Evolutionary conservation across 768 basidiomycete species (phyloP), one percentile per base, ranked within the genome.

Genomic region (Gloeostereum incarnatum): DNA sequence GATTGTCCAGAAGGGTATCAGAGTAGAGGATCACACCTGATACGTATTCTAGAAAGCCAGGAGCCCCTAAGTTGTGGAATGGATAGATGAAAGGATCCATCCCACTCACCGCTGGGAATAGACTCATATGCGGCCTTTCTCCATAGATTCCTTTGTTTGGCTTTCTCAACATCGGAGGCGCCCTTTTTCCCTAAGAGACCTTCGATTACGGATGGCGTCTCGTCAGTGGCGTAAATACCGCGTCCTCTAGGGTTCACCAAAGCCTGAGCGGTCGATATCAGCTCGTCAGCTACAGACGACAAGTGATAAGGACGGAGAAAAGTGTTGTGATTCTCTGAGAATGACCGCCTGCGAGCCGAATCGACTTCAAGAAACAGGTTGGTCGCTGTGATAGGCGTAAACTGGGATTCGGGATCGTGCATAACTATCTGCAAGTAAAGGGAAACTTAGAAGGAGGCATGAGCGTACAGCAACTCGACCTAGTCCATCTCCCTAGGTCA

Each of bases 171-270:
- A 25, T 62, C 63, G 1, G 57, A 47, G 40, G 47, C 53, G 17
- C 42, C 38, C 38, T 55, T 52, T 22, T 49, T 42, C 30, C 46
- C 36, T 22, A 73, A 49, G 18, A 63, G 55, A 2, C 53, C 58
- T 23, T 59, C 60, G 29, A 71, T 65, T 8, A 49, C 61, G 17
- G 67, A 59, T n/a, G 67, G 63, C 13, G 66, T 57, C 45, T 74
- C 70, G 43, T 74, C 72, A 6, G 71, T 73, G 8, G 72, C 72
- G 38, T 73, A 73, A 21, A 73, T 66, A 4, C 71, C 71, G 51
- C 64, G 71, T 22, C 69, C 70, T 13, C 60, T 61, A 19, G 68
- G 65, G 46, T 65, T 54, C 3, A 74, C 71, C 18, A 73, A 49
- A 5, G 63, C 61, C 16, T 58, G 53, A 6, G 71, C 70, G 3